Evolutionary conservation across 768 basidiomycete genomes (phyloP).

Genomic region (Boletus rufocinnamomeus): DNA sequence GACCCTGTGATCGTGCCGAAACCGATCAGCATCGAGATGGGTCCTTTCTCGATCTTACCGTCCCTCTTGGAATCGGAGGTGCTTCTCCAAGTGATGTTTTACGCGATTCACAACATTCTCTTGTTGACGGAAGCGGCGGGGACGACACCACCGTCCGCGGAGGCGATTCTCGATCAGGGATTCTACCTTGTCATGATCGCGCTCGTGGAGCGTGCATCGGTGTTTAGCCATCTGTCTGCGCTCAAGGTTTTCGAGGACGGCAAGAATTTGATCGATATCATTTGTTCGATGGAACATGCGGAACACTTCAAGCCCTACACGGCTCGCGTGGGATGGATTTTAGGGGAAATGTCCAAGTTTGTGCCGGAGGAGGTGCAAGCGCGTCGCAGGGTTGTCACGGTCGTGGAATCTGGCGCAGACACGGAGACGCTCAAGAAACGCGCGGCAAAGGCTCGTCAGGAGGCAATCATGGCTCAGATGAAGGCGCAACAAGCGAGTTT

Average conservation of each 20-base stretch:
- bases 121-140: conserved; percentile 60
- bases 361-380: conserved; percentile 58
- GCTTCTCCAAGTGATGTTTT: conserved; percentile 82
- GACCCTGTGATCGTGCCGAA: conserved; percentile 79
- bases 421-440: conserved; percentile 73
- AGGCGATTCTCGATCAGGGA: conserved; percentile 88
- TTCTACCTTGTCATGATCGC: conserved; percentile 87
- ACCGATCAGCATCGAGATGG: conserved; percentile 59
- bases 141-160: conserved; percentile 71
- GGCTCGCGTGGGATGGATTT: conserved; percentile 73
- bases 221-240: conserved; percentile 62
- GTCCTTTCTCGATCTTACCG: conserved; percentile 70
- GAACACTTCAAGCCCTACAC: conserved; percentile 74
- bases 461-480: conserved; percentile 94
- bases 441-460: conserved; percentile 89
- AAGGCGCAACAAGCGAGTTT: conserved; percentile 89
- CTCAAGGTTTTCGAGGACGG: conserved; percentile 56
- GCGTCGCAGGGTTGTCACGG: conserved; percentile 47
- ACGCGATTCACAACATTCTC: conserved; percentile 74
- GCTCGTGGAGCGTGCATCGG: conserved; percentile 64
- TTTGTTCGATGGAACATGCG: conserved; percentile 78
- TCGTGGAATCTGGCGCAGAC: conserved; percentile 41
- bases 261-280: conserved; percentile 65
- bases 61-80: conserved; percentile 68
- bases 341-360: conserved; percentile 57